Percentiles rank a stretch among this genome's conserved stretches.
Evolutionary conservation across 2,329 filamentous ascomycete species (phyloP).

Genomic region (Botrytis paeoniae): DNA sequence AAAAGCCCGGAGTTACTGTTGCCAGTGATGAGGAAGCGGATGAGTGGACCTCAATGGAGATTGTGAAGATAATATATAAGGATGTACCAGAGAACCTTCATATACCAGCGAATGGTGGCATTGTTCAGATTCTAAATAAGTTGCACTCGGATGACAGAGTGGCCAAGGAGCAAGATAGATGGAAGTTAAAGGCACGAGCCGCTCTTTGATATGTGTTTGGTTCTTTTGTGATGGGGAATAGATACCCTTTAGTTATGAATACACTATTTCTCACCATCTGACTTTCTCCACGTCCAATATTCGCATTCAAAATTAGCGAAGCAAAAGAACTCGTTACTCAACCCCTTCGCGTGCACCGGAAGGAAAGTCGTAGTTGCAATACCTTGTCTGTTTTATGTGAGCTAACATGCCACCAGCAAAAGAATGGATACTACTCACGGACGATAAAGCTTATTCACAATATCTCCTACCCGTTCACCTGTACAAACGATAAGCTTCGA

Average conservation of each 20-base stretch:
- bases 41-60: conserved; percentile 68
- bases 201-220: conserved; percentile 39
- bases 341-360: conserved; percentile 64
- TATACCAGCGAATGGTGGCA: conserved; percentile 69
- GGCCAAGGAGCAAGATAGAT: conserved; percentile 41
- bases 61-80: conserved; percentile 85
- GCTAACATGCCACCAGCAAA: neutral
- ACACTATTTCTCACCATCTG: neutral
- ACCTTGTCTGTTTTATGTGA: conserved; percentile 36
- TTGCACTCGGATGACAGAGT: conserved; percentile 71
- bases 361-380: conserved; percentile 62
- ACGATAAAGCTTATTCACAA: conserved; percentile 66
- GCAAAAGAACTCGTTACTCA: conserved; percentile 79
- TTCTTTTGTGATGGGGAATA: neutral
- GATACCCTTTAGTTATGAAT: neutral
- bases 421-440: conserved; percentile 46
- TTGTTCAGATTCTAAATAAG: conserved; percentile 78
- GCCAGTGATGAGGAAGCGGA: conserved; percentile 32
- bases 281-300: conserved; percentile 44
- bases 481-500: conserved; percentile 64
- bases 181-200: conserved; percentile 46
- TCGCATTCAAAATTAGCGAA: conserved; percentile 74
- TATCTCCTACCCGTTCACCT: conserved; percentile 68
- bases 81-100: conserved; percentile 75
- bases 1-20: conserved; percentile 30